These are phyloP conservation scores for Elongisporangium senticosum DNA, from an alignment of 352 stramenopile genomes.

Conservation along the genomic window DNA sequence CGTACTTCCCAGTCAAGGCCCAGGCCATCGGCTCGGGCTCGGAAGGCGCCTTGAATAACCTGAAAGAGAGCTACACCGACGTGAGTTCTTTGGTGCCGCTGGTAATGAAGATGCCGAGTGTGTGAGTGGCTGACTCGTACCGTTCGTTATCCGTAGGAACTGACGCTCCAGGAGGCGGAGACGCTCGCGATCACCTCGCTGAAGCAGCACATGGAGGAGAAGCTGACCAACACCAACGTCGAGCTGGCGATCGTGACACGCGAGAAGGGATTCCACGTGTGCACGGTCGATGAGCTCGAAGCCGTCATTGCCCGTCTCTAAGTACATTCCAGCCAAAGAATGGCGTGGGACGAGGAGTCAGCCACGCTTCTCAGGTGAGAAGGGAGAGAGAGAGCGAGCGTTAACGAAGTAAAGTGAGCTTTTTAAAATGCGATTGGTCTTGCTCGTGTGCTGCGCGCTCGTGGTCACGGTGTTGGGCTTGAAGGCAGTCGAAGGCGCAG, in stretches of 20 bases:
- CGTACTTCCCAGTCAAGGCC: constrained; percentile 97
- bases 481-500: not conserved
- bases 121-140: not conserved
- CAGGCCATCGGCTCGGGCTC: constrained; percentile 98
- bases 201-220: constrained; percentile 99
- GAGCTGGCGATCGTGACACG: constrained; percentile 95
- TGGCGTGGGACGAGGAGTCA: not conserved
- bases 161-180: constrained; percentile 97
- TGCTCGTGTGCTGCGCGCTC: not conserved
- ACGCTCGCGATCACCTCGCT: constrained; percentile 94
- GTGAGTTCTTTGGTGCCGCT: not conserved
- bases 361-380: not conserved
- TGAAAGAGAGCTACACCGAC: constrained; percentile 97
- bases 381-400: not conserved
- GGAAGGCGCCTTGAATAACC: constrained; percentile 96
- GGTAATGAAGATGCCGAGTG: not conserved
- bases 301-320: constrained; percentile 85
- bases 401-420: not conserved
- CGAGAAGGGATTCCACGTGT: constrained; percentile 96
- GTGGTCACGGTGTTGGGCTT: not conserved
- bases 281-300: constrained; percentile 90
- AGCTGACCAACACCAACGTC: constrained; percentile 97
- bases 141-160: constrained; percentile 20
- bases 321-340: constrained; percentile 8
- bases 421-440: not conserved